Evolutionary conservation across 164 flowering plant genomes (phyloP), one percentile per base, ranked within the genome.

Genomic region (Liriodendron chinense): DNA sequence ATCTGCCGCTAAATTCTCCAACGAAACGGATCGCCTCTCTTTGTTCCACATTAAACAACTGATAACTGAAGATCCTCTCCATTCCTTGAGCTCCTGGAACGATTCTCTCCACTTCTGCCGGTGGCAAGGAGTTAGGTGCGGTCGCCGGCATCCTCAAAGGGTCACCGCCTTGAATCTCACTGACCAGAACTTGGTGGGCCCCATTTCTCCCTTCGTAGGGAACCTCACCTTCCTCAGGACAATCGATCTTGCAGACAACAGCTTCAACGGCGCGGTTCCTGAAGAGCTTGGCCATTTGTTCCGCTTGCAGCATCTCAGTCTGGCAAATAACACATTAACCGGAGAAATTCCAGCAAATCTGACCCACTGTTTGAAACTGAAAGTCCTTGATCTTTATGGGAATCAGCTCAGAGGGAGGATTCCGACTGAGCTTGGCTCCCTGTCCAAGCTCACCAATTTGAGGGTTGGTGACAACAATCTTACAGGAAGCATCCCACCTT

Each of bases 211-310:
- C 1, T 24, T 50, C 47, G 10, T 74, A 74, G 70, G 28, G 16
- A 74, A 74, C 63, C 76, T 74, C 62, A 23, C 76, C 48, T 74
- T 74, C 20, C 70, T 74, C 48, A 66, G 4, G 8, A 10, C 13
- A 13, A 20, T 65, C 56, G 0, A 47, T 22, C 34, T 47, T 22
- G 18, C 6, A 2, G 48, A 23, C 53, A 74, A 74, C 61, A 65
- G 25, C 22, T 49, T 74, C 47, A 0, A 13, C 47, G 76, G 76
- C 1, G 47, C 47, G 49, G 48, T 71, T 64, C 78, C 74, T 13
- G 43, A 18, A 49, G 72, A 77, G 67, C 16, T 77, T 16, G 72
- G 72, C 23, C 72, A 62, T 28, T n/a, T 59, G 23, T 22, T 53
- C 43, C 25, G 63, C 22, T 16, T 72, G 34, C 48, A 20, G 12